Conservation (phyloP, 495 filamentous ascomycete genomes). For the Penicillium cataractarum region DNA sequence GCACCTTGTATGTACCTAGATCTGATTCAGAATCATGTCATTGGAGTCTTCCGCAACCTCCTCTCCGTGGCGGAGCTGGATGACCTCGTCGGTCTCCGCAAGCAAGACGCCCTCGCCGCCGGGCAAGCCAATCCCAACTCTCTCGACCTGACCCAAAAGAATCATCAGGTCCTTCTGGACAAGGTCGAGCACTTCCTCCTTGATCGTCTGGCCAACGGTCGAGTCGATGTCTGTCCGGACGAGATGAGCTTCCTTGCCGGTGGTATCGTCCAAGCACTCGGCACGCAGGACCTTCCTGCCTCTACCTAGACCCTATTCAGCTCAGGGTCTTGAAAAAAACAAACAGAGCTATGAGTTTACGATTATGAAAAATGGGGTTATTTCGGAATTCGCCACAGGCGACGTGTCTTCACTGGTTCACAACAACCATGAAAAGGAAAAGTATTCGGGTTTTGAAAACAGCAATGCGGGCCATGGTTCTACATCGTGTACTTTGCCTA, state of each 20-base stretch:
- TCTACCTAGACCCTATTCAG: slow-evolving; percentile 3
- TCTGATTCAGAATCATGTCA: slow-evolving; percentile 43
- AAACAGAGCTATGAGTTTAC: slow-evolving; percentile 20
- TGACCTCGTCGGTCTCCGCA: slow-evolving; percentile 36
- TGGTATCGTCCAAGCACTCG: slow-evolving; percentile 44
- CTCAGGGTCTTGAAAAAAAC: background rate
- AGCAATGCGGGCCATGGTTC: slow-evolving; percentile 7
- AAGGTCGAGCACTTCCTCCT: slow-evolving; percentile 43
- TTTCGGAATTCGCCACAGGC: slow-evolving; percentile 18
- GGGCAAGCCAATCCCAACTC: background rate
- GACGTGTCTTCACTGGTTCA: slow-evolving; percentile 14
- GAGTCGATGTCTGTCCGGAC: slow-evolving; percentile 39
- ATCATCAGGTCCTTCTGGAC: slow-evolving; percentile 28
- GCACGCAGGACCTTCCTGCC: slow-evolving; percentile 32
- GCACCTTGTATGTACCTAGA: slow-evolving; percentile 43
- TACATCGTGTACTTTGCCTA: slow-evolving; percentile 17
- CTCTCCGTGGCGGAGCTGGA: slow-evolving; percentile 44
- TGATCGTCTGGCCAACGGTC: slow-evolving; percentile 38
- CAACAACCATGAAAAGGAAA: slow-evolving; percentile 23
- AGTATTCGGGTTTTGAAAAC: slow-evolving; percentile 20
- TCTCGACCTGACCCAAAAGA: background rate
- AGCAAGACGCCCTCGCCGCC: slow-evolving; percentile 23
- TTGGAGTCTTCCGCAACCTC: slow-evolving; percentile 46
- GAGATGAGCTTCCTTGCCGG: slow-evolving; percentile 51
- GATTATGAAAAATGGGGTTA: slow-evolving; percentile 24